Percentiles rank a stretch among this genome's conserved stretches.
Conservation (phyloP, 495 filamentous ascomycete species). For the Penicillium egyptiacum region DNA sequence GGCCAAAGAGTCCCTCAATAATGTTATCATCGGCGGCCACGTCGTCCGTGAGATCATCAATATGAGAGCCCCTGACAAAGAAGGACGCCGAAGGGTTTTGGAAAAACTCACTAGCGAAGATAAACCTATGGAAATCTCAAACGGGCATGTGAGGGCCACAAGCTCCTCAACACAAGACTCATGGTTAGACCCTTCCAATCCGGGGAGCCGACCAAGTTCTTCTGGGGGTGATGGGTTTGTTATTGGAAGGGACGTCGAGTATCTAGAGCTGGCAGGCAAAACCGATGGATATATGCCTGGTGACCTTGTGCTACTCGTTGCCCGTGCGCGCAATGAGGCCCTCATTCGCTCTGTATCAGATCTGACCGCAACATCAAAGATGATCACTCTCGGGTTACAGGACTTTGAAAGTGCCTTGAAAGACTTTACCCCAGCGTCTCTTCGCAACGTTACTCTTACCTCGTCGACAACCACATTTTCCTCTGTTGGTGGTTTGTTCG, state of each 20-base stretch:
- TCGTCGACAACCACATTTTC: conserved; percentile 83
- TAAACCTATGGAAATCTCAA: conserved; percentile 39
- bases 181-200: conserved; percentile 69
- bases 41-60: conserved; percentile 80
- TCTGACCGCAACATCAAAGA: conserved; percentile 31
- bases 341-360: conserved; percentile 68
- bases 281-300: conserved; percentile 98
- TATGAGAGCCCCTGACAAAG: conserved; percentile 87
- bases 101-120: conserved; percentile 59
- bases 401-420: conserved; percentile 84
- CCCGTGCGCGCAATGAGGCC: conserved; percentile 86
- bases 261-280: conserved; percentile 85
- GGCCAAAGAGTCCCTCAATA: conserved; percentile 84
- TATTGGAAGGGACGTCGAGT: conserved; percentile 74
- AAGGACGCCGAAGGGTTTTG: conserved; percentile 77
- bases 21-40: conserved; percentile 75
- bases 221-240: conserved; percentile 62
- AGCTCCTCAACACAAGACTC: conserved; percentile 52
- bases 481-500: conserved; percentile 83
- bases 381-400: conserved; percentile 60
- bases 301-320: conserved; percentile 81
- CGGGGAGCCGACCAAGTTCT: conserved; percentile 46
- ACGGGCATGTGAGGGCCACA: conserved; percentile 39
- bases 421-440: conserved; percentile 90
- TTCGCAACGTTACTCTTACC: conserved; percentile 91